These are phyloP conservation scores for Aspergillus fijiensis DNA, from an alignment of 2,329 filamentous ascomycete species.

Conservation along the genomic window DNA sequence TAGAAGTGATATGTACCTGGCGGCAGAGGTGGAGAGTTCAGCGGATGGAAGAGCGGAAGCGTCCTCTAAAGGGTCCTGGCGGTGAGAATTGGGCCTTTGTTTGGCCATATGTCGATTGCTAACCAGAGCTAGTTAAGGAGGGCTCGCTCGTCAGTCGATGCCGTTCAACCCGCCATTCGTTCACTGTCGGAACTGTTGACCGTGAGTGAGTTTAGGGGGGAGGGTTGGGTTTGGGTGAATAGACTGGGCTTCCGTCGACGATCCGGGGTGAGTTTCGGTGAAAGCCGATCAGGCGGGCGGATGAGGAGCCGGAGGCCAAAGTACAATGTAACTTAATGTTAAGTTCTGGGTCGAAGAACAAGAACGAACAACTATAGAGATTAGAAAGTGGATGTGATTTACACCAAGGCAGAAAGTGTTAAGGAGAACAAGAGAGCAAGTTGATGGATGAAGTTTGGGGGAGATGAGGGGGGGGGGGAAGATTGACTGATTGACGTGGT, in stretches of 20 bases:
- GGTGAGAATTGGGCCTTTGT: conserved; percentile 45
- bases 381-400: neutral
- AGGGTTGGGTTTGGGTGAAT: conserved; percentile 14
- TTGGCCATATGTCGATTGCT: conserved; percentile 49
- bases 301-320: too few relatives aligned
- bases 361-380: conserved; percentile 5
- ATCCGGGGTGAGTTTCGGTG: conserved; percentile 11
- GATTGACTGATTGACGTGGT: conserved; percentile 27
- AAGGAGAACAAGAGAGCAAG: conserved; percentile 6
- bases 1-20: conserved; percentile 38
- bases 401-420: neutral
- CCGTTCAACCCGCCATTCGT: conserved; percentile 48
- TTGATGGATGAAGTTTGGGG: neutral
- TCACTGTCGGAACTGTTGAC: conserved; percentile 16
- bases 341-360: neutral
- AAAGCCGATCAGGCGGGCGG: conserved; percentile 8
- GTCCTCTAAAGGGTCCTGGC: conserved; percentile 46
- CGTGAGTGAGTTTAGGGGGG: conserved; percentile 10
- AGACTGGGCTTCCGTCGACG: conserved; percentile 12
- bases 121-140: conserved; percentile 30
- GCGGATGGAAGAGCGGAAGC: conserved; percentile 34
- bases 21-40: conserved; percentile 30
- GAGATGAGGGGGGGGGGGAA: conserved; percentile 18
- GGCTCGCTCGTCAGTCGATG: conserved; percentile 33
- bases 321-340: too few relatives aligned